Evolutionary conservation across 257 asterid species (phyloP).

Genomic region (Nicotiana attenuata): DNA sequence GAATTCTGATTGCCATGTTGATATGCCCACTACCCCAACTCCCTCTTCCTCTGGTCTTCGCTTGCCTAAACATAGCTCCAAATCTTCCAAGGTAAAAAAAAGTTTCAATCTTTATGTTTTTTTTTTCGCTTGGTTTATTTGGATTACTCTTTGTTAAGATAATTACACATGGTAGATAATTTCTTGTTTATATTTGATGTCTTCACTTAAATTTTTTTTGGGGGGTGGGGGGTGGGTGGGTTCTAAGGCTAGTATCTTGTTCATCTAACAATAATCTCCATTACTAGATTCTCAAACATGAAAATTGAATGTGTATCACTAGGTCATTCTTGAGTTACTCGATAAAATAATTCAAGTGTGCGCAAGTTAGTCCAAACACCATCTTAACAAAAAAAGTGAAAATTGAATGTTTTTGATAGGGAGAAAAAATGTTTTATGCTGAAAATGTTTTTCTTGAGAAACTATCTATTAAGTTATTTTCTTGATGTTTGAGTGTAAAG

Average conservation of each 20-base stretch:
- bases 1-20: constrained; percentile 29
- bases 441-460: background rate
- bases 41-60: constrained; percentile 78
- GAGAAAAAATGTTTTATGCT: background rate
- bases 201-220: background rate
- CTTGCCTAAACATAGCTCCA: constrained; percentile 41
- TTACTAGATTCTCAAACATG: background rate
- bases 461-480: background rate
- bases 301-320: background rate
- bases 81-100: constrained; percentile 49
- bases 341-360: no score
- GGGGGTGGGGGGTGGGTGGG: no score
- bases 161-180: no score
- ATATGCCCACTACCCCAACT: constrained; percentile 61
- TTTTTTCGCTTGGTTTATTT: no score
- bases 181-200: background rate
- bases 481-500: background rate
- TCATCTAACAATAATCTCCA: no score
- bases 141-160: no score
- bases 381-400: no score
- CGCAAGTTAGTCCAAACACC: no score
- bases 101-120: no score
- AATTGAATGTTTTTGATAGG: background rate
- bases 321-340: no score
- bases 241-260: no score